A percentile compares a stretch with the other conserved stretches of the same genome.
Evolutionary conservation across 495 filamentous ascomycete genomes (phyloP).

Genomic region (Acidomyces sp.): DNA sequence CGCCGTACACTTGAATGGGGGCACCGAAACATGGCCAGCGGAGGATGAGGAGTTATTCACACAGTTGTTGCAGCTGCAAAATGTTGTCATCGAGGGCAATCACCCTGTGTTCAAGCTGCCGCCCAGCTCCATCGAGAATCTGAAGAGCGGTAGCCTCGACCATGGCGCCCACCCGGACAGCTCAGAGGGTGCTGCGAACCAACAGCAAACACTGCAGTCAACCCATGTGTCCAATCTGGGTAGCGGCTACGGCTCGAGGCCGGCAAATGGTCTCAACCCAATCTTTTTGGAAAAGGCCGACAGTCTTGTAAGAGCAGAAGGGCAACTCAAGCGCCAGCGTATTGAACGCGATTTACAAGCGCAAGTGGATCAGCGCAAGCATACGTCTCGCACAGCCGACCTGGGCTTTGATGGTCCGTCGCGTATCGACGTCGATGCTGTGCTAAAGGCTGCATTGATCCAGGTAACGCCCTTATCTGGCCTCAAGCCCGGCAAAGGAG

Average conservation of each 20-base stretch:
- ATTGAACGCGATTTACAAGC: conserved; percentile 66
- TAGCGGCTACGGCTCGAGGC: too few species aligned
- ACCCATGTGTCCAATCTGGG: too few species aligned
- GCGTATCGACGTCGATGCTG: conserved; percentile 62
- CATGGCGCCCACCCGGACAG: background rate
- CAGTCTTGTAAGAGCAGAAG: conserved; percentile 67
- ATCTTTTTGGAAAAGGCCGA: conserved; percentile 76
- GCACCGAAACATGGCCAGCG: conserved; percentile 14
- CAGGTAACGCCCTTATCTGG: conserved; percentile 53
- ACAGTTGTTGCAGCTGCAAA: conserved; percentile 61
- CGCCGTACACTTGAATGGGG: conserved; percentile 19
- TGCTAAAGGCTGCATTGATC: conserved; percentile 56
- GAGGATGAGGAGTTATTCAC: conserved; percentile 38
- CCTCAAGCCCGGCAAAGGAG: conserved; percentile 36
- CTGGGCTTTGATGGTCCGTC: conserved; percentile 45
- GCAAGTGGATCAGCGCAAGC: conserved; percentile 54
- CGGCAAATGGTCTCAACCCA: conserved; percentile 60
- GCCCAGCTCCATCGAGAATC: conserved; percentile 43
- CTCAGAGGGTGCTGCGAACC: conserved; percentile 9
- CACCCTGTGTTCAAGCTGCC: conserved; percentile 64
- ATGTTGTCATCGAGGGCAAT: conserved; percentile 60
- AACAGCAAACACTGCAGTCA: background rate
- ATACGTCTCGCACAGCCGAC: conserved; percentile 40
- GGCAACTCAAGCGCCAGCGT: conserved; percentile 63
- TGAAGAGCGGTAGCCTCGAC: conserved; percentile 4